phyloP scores from a whole-genome alignment of 306 rosid species.

The Vigna reflexopilosa region DNA sequence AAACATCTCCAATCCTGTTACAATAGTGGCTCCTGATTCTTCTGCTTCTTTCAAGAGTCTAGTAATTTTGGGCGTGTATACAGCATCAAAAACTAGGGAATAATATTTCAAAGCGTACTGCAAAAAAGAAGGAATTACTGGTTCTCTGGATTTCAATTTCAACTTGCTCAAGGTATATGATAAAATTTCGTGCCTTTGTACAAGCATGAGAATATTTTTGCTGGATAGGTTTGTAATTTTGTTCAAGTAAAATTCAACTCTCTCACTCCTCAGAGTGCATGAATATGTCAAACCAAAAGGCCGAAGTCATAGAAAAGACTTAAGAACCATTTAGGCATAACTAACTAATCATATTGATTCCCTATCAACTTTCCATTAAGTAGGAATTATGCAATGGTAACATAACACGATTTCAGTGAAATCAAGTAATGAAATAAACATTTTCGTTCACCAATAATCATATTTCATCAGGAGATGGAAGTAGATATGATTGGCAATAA shows the following conservation, averaged over 20 bases:
- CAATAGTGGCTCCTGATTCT: slow-evolving; percentile 79
- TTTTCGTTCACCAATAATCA: slow-evolving; percentile 31
- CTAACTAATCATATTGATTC: slow-evolving; percentile 12
- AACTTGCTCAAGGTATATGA: slow-evolving; percentile 38
- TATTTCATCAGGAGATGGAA: slow-evolving; percentile 15
- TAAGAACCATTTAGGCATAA: slow-evolving; percentile 20
- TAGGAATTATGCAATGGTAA: slow-evolving; percentile 17
- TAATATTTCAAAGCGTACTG: slow-evolving; percentile 76
- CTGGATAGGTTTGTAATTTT: slow-evolving; percentile 24
- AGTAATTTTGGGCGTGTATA: slow-evolving; percentile 86
- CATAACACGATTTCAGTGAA: slow-evolving; percentile 6
- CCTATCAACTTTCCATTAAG: slow-evolving; percentile 23
- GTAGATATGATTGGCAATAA: slow-evolving; percentile 16
- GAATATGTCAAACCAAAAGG: slow-evolving; percentile 32
- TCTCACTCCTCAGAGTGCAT: background rate
- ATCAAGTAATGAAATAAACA: slow-evolving; percentile 25
- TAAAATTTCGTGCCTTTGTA: slow-evolving; percentile 21
- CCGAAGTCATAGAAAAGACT: slow-evolving; percentile 16
- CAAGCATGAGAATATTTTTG: slow-evolving; percentile 29
- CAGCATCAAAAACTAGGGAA: slow-evolving; percentile 89
- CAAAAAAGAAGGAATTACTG: slow-evolving; percentile 46
- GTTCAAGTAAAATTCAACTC: background rate
- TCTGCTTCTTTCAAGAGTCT: slow-evolving; percentile 91
- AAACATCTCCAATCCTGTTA: slow-evolving; percentile 88
- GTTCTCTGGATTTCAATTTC: slow-evolving; percentile 43